Conservation (phyloP, 1,284 basidiomycete species). For the Hemileia vastatrix region DNA sequence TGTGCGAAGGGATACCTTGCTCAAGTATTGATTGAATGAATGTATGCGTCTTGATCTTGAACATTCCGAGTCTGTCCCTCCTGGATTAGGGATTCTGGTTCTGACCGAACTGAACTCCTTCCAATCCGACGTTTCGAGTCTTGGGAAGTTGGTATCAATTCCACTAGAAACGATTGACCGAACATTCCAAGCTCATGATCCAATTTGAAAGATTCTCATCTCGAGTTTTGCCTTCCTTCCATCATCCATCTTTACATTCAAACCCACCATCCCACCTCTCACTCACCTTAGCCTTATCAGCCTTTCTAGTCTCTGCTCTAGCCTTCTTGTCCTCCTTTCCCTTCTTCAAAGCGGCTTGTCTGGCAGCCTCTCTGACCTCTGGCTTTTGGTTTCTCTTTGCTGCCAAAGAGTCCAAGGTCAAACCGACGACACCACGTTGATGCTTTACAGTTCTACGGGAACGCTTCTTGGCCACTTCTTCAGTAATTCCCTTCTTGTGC, state of each 20-base stretch:
- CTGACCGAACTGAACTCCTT: no score
- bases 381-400: slow-evolving; percentile 86
- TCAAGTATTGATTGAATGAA: no score
- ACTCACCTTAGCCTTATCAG: slow-evolving; percentile 61
- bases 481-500: slow-evolving; percentile 99
- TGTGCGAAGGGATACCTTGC: no score
- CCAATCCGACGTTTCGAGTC: no score
- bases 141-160: no score
- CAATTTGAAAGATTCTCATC: no score
- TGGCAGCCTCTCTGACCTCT: slow-evolving; percentile 69
- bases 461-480: slow-evolving; percentile 98
- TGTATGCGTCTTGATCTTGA: no score
- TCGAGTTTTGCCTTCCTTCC: neutral
- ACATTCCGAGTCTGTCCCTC: no score
- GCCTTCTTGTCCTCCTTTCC: slow-evolving; percentile 91
- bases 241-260: neutral
- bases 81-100: no score
- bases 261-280: neutral
- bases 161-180: no score
- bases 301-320: slow-evolving; percentile 78
- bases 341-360: slow-evolving; percentile 74
- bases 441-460: slow-evolving; percentile 94
- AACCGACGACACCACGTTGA: slow-evolving; percentile 96
- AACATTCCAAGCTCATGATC: no score
- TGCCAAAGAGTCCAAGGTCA: slow-evolving; percentile 78